Conservation (phyloP, 2,329 filamentous ascomycete species). For the Didymella glomerata region DNA sequence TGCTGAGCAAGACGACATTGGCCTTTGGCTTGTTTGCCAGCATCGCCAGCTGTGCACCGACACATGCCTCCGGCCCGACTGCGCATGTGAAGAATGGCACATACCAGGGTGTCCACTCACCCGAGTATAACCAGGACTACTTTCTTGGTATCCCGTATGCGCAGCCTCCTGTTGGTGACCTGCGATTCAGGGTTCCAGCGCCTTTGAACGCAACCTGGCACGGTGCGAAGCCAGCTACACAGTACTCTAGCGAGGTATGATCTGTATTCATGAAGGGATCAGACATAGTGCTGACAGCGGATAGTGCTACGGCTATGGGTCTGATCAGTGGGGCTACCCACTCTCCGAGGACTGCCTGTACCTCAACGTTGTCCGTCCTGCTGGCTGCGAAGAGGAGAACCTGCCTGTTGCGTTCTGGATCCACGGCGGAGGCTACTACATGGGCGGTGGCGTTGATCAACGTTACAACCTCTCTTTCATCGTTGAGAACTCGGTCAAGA, state of each 20-base stretch:
- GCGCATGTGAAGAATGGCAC: conserved; percentile 57
- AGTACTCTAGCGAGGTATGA: conserved; percentile 37
- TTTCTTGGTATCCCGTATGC: conserved; percentile 62
- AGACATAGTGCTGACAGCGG: background rate
- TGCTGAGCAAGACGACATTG: conserved; percentile 27
- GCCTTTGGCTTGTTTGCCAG: conserved; percentile 25
- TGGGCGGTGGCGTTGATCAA: conserved; percentile 62
- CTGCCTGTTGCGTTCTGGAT: conserved; percentile 65
- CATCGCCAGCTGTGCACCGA: conserved; percentile 22
- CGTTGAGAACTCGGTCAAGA: conserved; percentile 57
- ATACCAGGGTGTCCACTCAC: conserved; percentile 49
- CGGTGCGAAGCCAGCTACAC: conserved; percentile 50
- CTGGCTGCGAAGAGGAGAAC: conserved; percentile 41
- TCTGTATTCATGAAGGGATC: background rate
- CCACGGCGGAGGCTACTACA: conserved; percentile 61
- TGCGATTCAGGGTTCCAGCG: conserved; percentile 62
- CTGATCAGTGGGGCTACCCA: conserved; percentile 55
- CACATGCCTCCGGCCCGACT: conserved; percentile 35
- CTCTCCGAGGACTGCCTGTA: conserved; percentile 62
- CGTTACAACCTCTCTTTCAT: conserved; percentile 61
- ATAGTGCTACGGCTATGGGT: conserved; percentile 51
- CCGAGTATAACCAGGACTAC: conserved; percentile 55
- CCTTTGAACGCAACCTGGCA: conserved; percentile 55
- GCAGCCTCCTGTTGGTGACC: conserved; percentile 48
- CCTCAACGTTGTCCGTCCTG: conserved; percentile 61